phyloP scores from a whole-genome alignment of 2,329 filamentous ascomycete species.

The Magnaporthales sp. region DNA sequence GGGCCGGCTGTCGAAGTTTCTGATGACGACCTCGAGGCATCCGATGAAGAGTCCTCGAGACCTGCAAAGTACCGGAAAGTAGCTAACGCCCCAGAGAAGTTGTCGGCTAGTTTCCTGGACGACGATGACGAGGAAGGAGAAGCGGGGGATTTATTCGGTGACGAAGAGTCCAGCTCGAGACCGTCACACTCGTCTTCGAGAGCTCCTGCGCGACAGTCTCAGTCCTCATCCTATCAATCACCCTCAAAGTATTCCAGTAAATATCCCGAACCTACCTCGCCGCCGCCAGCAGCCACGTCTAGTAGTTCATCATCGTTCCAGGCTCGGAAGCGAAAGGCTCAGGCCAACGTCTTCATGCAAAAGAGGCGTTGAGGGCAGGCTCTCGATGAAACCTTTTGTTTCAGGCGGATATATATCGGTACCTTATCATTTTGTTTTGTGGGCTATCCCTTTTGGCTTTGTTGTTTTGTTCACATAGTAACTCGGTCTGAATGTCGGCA shows the following conservation, averaged over 20 bases:
- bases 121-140: background rate
- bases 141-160: constrained; percentile 3
- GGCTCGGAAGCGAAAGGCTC: constrained; percentile 29
- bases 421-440: background rate
- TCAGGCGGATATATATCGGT: background rate
- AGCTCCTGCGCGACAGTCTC: background rate
- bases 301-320: constrained; percentile 1
- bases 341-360: constrained; percentile 41
- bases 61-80: background rate
- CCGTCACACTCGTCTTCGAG: background rate
- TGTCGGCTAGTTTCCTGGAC: constrained; percentile 1
- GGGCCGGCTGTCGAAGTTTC: constrained; percentile 1
- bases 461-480: background rate
- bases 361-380: constrained; percentile 20
- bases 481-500: background rate
- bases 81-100: background rate
- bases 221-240: background rate
- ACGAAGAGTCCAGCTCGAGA: background rate
- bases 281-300: background rate
- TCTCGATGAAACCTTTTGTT: background rate
- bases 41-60: background rate
- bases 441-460: background rate
- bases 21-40: constrained; percentile 3
- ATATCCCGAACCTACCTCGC: background rate
- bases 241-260: background rate